Base-by-base conservation (phyloP, 331 rosid species). In the Arachis monticola region DNA sequence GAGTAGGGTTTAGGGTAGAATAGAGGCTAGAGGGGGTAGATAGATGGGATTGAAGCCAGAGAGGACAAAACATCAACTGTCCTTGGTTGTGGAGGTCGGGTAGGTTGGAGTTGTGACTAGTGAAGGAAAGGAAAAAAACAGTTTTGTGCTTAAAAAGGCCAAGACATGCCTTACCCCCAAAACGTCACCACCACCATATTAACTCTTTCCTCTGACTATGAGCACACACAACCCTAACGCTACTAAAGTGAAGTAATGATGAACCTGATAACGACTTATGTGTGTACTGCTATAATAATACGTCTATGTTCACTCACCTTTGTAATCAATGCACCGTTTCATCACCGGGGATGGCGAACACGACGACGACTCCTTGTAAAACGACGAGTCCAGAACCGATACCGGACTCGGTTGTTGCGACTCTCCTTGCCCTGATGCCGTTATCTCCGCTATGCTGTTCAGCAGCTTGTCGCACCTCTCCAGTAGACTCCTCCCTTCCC, bases 391-490 rank as follows among this genome's bases (percentile, higher is more conserved):
- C 0, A 94, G 93, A 1, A 94, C 99, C 11, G 99, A 94, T 63
- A 92, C 93, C 0, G 99, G 99, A 85, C 99, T 94, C 78, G 99
- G 56, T 4, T 51, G 95, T 81, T 90, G 96, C 76, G 88, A 75
- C 93, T 90, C 56, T 48, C 55, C 98, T 80, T 83, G 74, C 10
- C n/a, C 82, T 79, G 40, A 35, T 2, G 88, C 81, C 2, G 92
- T 87, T 57, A 89, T 89, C 47, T 89, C 96, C 8, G 93, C 95
- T 77, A 94, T 90, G 75, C 93, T 92, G 88, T 82, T 84, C 14
- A 94, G 82, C 78, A 94, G 81, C 78, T 86, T 94, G 69, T 88
- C 97, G 45, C 99, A 92, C 77, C 99, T 88, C 80, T 94, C 97
- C 53, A 94, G 61, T 13, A 87, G 77, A 74, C 75, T 88, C 76